A percentile compares a stretch with the other conserved stretches of the same genome.
These are phyloP conservation scores for Vicia sativa DNA, from an alignment of 306 rosid genomes.

Conservation along the genomic window DNA sequence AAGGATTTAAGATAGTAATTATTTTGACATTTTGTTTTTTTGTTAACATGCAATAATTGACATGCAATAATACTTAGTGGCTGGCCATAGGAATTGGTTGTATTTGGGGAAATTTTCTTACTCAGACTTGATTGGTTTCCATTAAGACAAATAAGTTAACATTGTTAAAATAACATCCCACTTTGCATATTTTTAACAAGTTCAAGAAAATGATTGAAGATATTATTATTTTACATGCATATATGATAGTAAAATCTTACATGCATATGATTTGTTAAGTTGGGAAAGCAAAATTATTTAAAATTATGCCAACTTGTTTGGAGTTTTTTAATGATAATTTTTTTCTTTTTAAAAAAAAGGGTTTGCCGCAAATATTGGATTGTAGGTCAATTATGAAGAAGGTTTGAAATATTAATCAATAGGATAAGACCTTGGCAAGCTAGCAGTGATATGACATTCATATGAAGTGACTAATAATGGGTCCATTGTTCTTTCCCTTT, in stretches of 20 bases:
- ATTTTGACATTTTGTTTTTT: too few species aligned
- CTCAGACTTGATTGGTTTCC: constrained; percentile 40
- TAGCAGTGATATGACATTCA: constrained; percentile 38
- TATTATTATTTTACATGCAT: constrained; percentile 35
- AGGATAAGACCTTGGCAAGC: constrained; percentile 32
- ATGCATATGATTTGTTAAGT: constrained; percentile 19
- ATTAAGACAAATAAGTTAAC: constrained; percentile 39
- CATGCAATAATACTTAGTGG: constrained; percentile 21
- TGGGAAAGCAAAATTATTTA: too few species aligned
- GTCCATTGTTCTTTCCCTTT: constrained; percentile 37
- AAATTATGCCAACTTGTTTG: constrained; percentile 28
- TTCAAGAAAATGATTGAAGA: constrained; percentile 36
- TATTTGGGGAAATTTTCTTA: constrained; percentile 32
- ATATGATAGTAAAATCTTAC: too few species aligned
- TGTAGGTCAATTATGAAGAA: constrained; percentile 13
- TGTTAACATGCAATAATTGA: neutral
- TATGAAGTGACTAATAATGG: constrained; percentile 39
- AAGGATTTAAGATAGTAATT: neutral
- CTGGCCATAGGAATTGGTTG: constrained; percentile 31
- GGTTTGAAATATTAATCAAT: constrained; percentile 11
- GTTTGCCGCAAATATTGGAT: constrained; percentile 14
- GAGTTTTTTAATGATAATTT: constrained; percentile 27
- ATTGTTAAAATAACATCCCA: constrained; percentile 43
- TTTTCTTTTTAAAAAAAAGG: too few species aligned
- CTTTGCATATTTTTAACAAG: constrained; percentile 42